A percentile compares a stretch with the other conserved stretches of the same genome.
Evolutionary conservation across 139 green algal species (phyloP).

Genomic region (Tetraselmis chui): DNA sequence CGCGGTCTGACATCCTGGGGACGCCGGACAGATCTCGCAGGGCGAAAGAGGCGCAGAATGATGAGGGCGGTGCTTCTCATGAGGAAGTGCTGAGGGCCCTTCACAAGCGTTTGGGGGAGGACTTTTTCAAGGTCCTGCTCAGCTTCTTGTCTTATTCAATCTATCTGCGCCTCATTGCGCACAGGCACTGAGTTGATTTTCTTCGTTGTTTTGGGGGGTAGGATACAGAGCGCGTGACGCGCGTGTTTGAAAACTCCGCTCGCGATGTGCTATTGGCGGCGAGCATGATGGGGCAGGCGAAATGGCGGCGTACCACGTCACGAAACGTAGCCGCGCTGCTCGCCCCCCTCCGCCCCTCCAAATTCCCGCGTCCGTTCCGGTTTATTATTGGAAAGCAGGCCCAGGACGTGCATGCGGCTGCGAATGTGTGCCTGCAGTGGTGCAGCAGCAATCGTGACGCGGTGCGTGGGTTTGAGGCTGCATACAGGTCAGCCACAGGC

Average conservation of each 20-base stretch:
- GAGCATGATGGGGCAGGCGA: neutral
- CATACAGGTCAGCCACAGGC: neutral
- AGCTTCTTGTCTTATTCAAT: too few relatives aligned
- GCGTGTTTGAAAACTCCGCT: neutral
- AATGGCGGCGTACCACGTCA: too few relatives aligned
- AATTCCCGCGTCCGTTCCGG: neutral
- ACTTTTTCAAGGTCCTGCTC: too few relatives aligned
- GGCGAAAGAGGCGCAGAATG: too few relatives aligned
- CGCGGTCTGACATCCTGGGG: too few relatives aligned
- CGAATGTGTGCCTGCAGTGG: neutral
- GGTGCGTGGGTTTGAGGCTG: neutral
- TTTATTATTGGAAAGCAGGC: neutral
- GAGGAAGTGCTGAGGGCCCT: too few relatives aligned
- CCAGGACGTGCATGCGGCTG: neutral
- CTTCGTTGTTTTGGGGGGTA: neutral
- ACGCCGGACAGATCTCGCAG: too few relatives aligned
- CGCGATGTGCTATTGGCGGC: neutral
- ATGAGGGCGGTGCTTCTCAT: too few relatives aligned
- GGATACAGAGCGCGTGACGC: neutral
- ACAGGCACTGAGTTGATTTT: too few relatives aligned
- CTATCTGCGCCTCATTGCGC: too few relatives aligned
- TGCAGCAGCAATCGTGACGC: neutral
- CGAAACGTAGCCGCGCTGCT: neutral
- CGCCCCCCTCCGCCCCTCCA: neutral
- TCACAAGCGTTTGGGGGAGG: too few relatives aligned